These are phyloP conservation scores for Apiospora sp. DNA, from an alignment of 2,329 filamentous ascomycete species.

Conservation along the genomic window DNA sequence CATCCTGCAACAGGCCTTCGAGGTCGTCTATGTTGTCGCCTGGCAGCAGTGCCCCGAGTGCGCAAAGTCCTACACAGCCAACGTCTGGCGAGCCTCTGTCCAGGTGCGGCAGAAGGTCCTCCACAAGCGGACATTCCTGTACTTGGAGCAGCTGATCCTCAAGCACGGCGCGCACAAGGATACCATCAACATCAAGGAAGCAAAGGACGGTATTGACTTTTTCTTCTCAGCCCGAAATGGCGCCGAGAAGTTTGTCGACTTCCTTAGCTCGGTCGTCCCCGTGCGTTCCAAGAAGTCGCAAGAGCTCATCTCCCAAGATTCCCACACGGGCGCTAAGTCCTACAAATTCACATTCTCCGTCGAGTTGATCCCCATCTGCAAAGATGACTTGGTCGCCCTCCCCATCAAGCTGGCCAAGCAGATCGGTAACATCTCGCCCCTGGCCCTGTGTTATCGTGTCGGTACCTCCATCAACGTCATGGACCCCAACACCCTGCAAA, in stretches of 20 bases:
- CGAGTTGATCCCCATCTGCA: constrained; percentile 93
- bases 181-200: constrained; percentile 98
- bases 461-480: constrained; percentile 90
- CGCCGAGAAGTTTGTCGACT: constrained; percentile 91
- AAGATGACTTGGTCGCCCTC: constrained; percentile 94
- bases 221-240: constrained; percentile 91
- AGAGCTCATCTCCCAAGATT: constrained; percentile 91
- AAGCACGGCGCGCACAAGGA: constrained; percentile 93
- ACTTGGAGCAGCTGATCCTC: constrained; percentile 91
- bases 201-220: constrained; percentile 95
- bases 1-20: constrained; percentile 89
- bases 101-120: constrained; percentile 97
- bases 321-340: constrained; percentile 87
- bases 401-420: constrained; percentile 89
- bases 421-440: constrained; percentile 85
- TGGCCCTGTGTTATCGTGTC: constrained; percentile 86
- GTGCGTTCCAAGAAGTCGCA: constrained; percentile 84
- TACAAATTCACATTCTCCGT: constrained; percentile 96
- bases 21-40: constrained; percentile 90
- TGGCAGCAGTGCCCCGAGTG: constrained; percentile 96
- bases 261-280: constrained; percentile 82
- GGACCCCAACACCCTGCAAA: constrained; percentile 91
- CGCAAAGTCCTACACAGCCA: constrained; percentile 93
- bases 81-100: constrained; percentile 92
- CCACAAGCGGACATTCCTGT: constrained; percentile 81